A percentile compares a stretch with the other conserved stretches of the same genome.
These are phyloP conservation scores for Tetrahymena thermophila DNA, from an alignment of 73 alveolate species.

Conservation along the genomic window DNA sequence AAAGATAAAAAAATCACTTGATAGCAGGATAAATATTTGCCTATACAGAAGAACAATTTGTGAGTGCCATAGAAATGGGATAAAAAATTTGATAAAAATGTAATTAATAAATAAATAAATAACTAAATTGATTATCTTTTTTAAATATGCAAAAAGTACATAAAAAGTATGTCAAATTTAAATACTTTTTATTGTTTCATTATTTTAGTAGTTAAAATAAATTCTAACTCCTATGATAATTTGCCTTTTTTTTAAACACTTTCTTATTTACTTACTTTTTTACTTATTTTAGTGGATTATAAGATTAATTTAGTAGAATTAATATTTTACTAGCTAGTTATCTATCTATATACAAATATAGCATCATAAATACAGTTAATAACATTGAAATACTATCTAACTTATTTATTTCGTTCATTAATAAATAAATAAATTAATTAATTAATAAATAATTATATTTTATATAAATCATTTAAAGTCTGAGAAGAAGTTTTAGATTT, in stretches of 20 bases:
- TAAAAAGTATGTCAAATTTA: too few species aligned
- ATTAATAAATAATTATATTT: too few species aligned
- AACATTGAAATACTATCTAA: not conserved
- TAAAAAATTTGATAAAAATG: not conserved
- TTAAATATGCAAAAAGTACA: too few species aligned
- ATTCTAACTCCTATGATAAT: too few species aligned
- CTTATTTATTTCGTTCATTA: too few species aligned
- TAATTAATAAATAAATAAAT: too few species aligned
- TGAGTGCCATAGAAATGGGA: not conserved
- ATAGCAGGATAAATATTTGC: not conserved
- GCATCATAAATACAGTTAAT: not conserved
- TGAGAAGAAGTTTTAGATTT: not conserved
- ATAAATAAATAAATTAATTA: too few species aligned
- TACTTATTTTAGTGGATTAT: not conserved
- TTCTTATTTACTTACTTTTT: not conserved
- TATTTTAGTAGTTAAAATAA: too few species aligned
- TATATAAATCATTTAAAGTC: not conserved
- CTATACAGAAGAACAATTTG: not conserved
- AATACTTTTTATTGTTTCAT: too few species aligned
- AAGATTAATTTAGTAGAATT: not conserved
- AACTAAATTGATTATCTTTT: not conserved
- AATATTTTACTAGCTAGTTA: not conserved
- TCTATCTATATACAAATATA: not conserved
- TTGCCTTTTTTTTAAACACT: too few species aligned
- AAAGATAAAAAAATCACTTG: not conserved